Base-by-base conservation (phyloP, 2,329 filamentous ascomycete genomes). In the Coniella lustricola region DNA sequence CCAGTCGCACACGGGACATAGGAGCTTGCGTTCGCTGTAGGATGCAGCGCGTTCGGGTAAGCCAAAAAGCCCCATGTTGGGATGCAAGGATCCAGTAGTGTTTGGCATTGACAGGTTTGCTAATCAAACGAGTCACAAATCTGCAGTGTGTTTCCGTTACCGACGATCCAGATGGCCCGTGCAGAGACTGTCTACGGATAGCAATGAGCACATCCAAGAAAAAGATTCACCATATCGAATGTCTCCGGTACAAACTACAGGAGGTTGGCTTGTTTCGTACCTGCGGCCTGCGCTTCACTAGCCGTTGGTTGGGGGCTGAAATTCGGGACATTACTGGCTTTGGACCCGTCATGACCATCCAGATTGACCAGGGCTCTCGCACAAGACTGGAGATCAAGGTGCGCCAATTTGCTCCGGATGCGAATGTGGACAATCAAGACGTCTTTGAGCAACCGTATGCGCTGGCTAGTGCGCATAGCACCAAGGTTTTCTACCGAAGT, bases 1-100 rank as follows among this genome's bases (percentile, higher is more conserved):
- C 66, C 1, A 60, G 61, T 20, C 58, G 60, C 13, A 69, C 67
- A 2, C 61, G 68, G 12, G 59, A 54, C 10, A 54, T 60, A 16
- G 65, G 64, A 22, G 71, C 71, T 1, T 75, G 72, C 43, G 57
- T 73, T 14, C 63, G 71, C 12, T 75, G 71, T 54, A 65, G 67
- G 31, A 67, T 67, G 48, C 71, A 74, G 53, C 68, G 68, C 14
- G 61, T 70, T 43, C 62, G 64, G 18, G 72, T 73, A 64, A 54
- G 70, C n/a, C 2, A 25, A 22, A 5, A 3, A 5, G 12, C 10
- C 35, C n/a, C 13, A 4, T 62, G 9, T 3, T 29, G 25, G 10
- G 10, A 29, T 29, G 10, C 25, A 5, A 29, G 5, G 25, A 29
- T 10, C 25, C 25, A 29, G 25, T 10, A 29, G n/a, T n/a, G n/a